Evolutionary conservation across 1,139 yeast genomes (phyloP).

Genomic region (Kodamaea sp.): DNA sequence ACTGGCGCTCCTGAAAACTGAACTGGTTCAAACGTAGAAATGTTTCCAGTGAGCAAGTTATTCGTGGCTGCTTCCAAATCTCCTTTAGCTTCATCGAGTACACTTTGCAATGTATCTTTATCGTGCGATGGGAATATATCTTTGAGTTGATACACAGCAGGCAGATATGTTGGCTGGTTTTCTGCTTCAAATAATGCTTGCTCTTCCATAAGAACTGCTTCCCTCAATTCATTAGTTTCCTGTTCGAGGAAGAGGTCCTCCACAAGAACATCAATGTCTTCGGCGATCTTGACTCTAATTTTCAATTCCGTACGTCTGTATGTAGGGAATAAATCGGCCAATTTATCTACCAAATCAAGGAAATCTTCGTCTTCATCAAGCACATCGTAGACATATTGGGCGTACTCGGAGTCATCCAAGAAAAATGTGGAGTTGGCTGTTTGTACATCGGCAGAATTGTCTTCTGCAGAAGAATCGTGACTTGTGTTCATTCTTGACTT

Average conservation of each 20-base stretch:
- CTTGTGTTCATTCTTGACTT: too few species aligned
- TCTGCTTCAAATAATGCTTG: constrained; percentile 5
- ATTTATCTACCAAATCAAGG: constrained; percentile 20
- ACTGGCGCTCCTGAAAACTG: not conserved
- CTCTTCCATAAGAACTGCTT: constrained; percentile 8
- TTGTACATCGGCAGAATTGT: constrained; percentile 1
- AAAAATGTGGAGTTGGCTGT: not conserved
- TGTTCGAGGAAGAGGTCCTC: constrained; percentile 23
- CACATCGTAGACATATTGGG: constrained; percentile 15
- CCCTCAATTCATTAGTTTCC: constrained; percentile 14
- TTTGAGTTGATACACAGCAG: constrained; percentile 16
- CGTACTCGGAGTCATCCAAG: constrained; percentile 14
- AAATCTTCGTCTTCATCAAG: constrained; percentile 18
- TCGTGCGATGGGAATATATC: constrained; percentile 27
- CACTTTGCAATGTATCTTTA: constrained; percentile 15
- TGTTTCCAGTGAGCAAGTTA: constrained; percentile 13
- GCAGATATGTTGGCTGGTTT: constrained; percentile 8
- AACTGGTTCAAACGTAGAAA: constrained; percentile 1
- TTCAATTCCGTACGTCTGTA: constrained; percentile 28
- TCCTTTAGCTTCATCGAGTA: constrained; percentile 18
- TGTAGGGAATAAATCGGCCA: constrained; percentile 32
- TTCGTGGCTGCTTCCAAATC: constrained; percentile 19
- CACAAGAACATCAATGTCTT: constrained; percentile 22
- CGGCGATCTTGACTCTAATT: constrained; percentile 21
- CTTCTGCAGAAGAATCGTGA: too few species aligned